Conservation (phyloP, 2,329 filamentous ascomycete species). For the Colletotrichum navitas region DNA sequence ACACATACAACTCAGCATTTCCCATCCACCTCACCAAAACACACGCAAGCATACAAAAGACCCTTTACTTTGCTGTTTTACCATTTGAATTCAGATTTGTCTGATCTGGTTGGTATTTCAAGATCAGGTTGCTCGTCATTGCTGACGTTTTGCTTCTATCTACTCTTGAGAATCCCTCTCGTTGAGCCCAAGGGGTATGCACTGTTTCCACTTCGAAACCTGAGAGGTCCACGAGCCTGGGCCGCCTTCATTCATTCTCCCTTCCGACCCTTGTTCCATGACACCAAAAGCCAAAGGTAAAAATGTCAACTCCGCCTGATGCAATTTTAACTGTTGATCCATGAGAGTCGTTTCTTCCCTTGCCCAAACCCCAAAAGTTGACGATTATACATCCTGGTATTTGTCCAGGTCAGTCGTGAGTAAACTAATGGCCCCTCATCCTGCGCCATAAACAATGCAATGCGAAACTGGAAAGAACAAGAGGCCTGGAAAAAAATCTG, state of each 20-base stretch:
- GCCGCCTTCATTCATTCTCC: neutral
- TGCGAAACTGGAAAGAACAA: conserved; percentile 29
- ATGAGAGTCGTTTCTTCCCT: conserved; percentile 29
- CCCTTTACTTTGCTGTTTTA: conserved; percentile 23
- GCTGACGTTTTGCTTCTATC: conserved; percentile 39
- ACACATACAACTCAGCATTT: neutral
- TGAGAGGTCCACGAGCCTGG: conserved; percentile 20
- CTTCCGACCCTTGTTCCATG: neutral
- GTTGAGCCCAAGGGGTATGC: neutral
- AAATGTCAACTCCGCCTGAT: conserved; percentile 38
- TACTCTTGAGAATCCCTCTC: conserved; percentile 8
- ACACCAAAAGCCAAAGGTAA: conserved; percentile 14
- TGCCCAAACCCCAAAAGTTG: conserved; percentile 8
- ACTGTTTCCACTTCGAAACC: neutral
- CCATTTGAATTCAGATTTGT: conserved; percentile 4
- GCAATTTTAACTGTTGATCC: conserved; percentile 34
- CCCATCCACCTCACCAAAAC: neutral
- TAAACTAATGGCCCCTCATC: conserved; percentile 35
- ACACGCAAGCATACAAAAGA: neutral
- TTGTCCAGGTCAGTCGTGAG: conserved; percentile 16
- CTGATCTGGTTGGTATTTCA: conserved; percentile 26
- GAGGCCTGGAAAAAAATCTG: neutral
- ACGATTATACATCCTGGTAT: conserved; percentile 24
- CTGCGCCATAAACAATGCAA: conserved; percentile 43
- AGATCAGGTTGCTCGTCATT: conserved; percentile 28